A percentile compares a stretch with the other conserved stretches of the same genome.
Evolutionary conservation across 306 rosid species (phyloP).

Genomic region (Urtica urens): DNA sequence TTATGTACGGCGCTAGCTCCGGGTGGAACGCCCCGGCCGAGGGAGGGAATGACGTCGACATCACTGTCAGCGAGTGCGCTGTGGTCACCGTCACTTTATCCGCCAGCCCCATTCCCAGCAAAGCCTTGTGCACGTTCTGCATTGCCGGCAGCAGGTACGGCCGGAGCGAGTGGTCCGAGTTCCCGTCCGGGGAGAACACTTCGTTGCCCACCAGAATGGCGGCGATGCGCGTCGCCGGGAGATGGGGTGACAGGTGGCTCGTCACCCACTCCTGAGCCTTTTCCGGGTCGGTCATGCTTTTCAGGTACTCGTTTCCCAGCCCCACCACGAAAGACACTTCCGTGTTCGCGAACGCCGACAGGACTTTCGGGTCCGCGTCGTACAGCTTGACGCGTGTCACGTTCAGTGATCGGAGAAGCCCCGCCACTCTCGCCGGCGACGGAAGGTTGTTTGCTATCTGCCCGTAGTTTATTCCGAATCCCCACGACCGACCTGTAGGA

Average conservation of each 20-base stretch:
- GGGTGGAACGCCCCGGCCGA: conserved; percentile 46
- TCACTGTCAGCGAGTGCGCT: conserved; percentile 50
- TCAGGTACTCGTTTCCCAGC: conserved; percentile 52
- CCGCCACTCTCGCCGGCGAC: conserved; percentile 39
- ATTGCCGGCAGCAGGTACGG: conserved; percentile 61
- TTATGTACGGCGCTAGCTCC: conserved; percentile 38
- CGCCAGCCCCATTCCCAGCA: conserved; percentile 48
- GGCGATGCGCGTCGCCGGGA: conserved; percentile 53
- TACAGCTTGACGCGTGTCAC: conserved; percentile 66
- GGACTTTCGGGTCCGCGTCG: conserved; percentile 85
- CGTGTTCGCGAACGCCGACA: conserved; percentile 49
- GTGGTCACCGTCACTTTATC: conserved; percentile 46
- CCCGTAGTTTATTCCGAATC: conserved; percentile 76
- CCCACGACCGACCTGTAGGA: not conserved
- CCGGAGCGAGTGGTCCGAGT: conserved; percentile 27
- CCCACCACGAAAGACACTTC: conserved; percentile 59
- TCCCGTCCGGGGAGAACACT: conserved; percentile 32
- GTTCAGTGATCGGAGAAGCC: conserved; percentile 49
- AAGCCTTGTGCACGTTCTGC: conserved; percentile 44
- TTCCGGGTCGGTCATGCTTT: conserved; percentile 35
- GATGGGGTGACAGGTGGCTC: conserved; percentile 36
- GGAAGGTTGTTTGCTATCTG: conserved; percentile 78
- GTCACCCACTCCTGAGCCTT: conserved; percentile 70
- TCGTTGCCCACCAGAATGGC: conserved; percentile 72
- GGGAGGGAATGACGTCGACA: conserved; percentile 57